Evolutionary conservation across 148 eudicot genomes (phyloP), one percentile per base, ranked within the genome.

Genomic region (Salicornia ramosissima): DNA sequence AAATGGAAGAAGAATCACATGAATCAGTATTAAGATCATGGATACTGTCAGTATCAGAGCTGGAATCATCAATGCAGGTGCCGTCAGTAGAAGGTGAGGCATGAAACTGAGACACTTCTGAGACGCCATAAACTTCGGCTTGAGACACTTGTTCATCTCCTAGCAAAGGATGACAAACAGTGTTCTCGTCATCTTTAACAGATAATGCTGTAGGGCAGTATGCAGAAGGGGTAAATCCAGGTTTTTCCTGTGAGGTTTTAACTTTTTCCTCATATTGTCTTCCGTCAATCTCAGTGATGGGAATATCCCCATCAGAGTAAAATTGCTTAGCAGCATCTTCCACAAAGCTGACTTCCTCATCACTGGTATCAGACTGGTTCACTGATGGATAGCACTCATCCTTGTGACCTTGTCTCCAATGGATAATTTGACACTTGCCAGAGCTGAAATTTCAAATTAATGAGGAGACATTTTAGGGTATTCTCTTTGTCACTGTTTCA

Each of bases 351-450:
- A 25, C 68, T 22, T 60, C 77, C 49, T 71, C 84, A 24, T 58
- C 84, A 43, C 78, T 79, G 67, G 13, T 61, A 30, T 71, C 79
- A 52, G 66, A 53, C 71, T 47, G 36, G 40, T 50, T 58, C 14
- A 68, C 59, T 30, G 83, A 72, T 34, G 86, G 90, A 52, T 46
- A 84, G 65, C 97, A 91, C 46, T 89, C 88, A 56, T 84, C 82
- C 83, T 85, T 89, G 81, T 92, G 97, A 61, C 93, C 96, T 81
- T 81, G 87, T 74, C 97, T 88, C 97, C 97, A 92, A 52, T 92
- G 96, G 65, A 85, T 33, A 40, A 89, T 85, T 82, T 92, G 97
- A 77, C 97, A 92, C 82, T 89, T 89, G 68, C 93, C 89, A 64
- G 97, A 89, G 80, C 97, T 92, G 76, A 83, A 82, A 58, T 43